These are phyloP conservation scores for Backusella westeae DNA, from an alignment of 192 early-diverging fungal species.

Conservation along the genomic window DNA sequence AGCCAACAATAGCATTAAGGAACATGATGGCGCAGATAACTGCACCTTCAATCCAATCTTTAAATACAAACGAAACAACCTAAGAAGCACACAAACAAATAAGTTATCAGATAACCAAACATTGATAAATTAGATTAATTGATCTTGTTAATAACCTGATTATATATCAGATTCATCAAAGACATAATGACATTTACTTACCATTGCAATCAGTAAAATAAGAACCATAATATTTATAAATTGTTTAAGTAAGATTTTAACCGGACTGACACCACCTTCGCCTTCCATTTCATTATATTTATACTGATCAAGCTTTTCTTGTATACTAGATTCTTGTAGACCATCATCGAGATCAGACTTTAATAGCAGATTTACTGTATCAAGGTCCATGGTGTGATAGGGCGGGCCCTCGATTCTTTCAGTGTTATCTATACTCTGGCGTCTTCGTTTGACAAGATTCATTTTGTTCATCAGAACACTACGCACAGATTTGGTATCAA, in stretches of 20 bases:
- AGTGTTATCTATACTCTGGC: conserved; percentile 10
- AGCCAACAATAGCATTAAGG: conserved; percentile 89
- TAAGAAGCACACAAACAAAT: neutral
- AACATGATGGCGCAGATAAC: conserved; percentile 81
- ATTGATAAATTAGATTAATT: conserved; percentile 5
- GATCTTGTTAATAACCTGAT: neutral
- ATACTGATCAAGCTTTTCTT: conserved; percentile 38
- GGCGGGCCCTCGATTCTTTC: conserved; percentile 24
- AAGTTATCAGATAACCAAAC: neutral
- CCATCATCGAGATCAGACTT: conserved; percentile 42
- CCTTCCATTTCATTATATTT: conserved; percentile 68
- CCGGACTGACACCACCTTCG: conserved; percentile 60
- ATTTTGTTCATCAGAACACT: conserved; percentile 30
- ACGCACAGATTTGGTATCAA: conserved; percentile 27
- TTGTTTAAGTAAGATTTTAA: conserved; percentile 62
- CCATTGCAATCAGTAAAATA: conserved; percentile 63
- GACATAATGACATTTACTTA: conserved; percentile 8
- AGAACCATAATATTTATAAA: conserved; percentile 65
- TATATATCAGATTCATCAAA: neutral
- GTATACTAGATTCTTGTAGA: conserved; percentile 45
- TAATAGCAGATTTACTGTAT: conserved; percentile 24
- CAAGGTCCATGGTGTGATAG: conserved; percentile 36
- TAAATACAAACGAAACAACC: conserved; percentile 61
- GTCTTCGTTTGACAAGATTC: conserved; percentile 27
- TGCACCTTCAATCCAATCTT: conserved; percentile 69